Conservation (phyloP, 2,329 filamentous ascomycete species). For the Escovopsis sp. region DNA sequence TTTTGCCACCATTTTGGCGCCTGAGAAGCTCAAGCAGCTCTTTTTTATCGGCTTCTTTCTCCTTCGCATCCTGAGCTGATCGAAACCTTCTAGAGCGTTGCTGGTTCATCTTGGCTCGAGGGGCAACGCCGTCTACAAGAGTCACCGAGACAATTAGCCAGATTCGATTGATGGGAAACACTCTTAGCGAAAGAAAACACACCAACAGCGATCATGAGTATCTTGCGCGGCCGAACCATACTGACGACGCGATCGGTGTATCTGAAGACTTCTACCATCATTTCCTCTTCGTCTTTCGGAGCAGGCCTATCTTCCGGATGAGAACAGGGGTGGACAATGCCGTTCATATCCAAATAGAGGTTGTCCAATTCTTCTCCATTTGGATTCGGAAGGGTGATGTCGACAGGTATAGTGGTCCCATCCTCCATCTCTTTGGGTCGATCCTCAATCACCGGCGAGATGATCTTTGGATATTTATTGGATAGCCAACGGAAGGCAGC, state of each 20-base stretch:
- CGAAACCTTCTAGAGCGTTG: conserved; percentile 93
- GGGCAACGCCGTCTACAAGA: conserved; percentile 76
- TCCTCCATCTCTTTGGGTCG: conserved; percentile 64
- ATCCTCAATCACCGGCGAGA: conserved; percentile 81
- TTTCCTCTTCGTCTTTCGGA: conserved; percentile 89
- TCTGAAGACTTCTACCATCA: conserved; percentile 97
- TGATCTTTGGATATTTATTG: conserved; percentile 94
- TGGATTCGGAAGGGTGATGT: conserved; percentile 73
- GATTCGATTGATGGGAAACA: too few species aligned
- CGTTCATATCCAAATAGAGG: conserved; percentile 97
- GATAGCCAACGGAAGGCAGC: conserved; percentile 94
- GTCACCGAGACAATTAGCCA: neutral
- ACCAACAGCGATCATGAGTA: conserved; percentile 96
- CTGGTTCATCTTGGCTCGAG: conserved; percentile 98
- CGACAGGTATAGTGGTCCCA: conserved; percentile 71
- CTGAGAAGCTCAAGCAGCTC: conserved; percentile 76
- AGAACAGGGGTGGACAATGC: conserved; percentile 96
- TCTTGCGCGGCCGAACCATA: conserved; percentile 91
- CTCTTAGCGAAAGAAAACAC: conserved; percentile 19
- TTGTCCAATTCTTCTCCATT: conserved; percentile 98
- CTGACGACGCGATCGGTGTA: conserved; percentile 98
- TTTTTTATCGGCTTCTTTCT: conserved; percentile 83
- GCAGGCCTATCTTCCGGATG: conserved; percentile 89
- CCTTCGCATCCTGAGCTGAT: conserved; percentile 82
- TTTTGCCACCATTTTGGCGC: conserved; percentile 54